Base-by-base conservation (phyloP, 345 rosid species). In the Toxicodendron radicans region DNA sequence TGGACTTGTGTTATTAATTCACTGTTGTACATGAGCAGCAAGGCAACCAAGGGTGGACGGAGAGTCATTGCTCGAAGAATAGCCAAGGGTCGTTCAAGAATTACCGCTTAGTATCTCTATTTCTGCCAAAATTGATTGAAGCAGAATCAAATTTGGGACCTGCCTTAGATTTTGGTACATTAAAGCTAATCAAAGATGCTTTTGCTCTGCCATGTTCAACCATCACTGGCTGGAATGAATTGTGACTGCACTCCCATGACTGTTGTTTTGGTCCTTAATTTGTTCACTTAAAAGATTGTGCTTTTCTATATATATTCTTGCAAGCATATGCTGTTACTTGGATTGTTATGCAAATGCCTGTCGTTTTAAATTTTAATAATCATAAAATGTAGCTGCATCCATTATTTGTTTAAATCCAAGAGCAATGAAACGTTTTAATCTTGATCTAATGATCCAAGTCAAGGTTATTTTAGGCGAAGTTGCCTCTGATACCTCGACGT, bases 11-110 rank as follows among this genome's bases (percentile, higher is more conserved):
- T 82, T 68, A 60, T 69, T 66, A 17, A 30, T 68, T 57, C 69
- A 33, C 75, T 30, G 74, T 14, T 83, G 27, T 66, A 70, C 75
- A 64, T 82, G 79, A 68, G 73, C 99, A 95, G 98, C 60, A 95
- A 93, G 82, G 96, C 98, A 74, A 95, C 98, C 23, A 95, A 90
- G 83, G 99, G 99, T 58, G 99, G 99, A 49, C 84, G 95, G 56
- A 89, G 88, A 82, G 99, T 95, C 79, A 95, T 95, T 69, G 99
- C 97, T 75, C 92, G 99, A 66, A 89, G 99, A 80, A 83, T 93
- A 76, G 99, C 98, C 10, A 95, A 95, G 81, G 98, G 99, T 35
- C 92, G 99, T 49, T 78, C 86, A 56, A 90, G 99, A 87, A 83
- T 93, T 70, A 88, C 99, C 0, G 97, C 97, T 43, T 93, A 90